Percentiles rank a stretch among this genome's conserved stretches.
Conservation (phyloP, 176 grass and related monocot genomes). For the Paspalum notatum region DNA sequence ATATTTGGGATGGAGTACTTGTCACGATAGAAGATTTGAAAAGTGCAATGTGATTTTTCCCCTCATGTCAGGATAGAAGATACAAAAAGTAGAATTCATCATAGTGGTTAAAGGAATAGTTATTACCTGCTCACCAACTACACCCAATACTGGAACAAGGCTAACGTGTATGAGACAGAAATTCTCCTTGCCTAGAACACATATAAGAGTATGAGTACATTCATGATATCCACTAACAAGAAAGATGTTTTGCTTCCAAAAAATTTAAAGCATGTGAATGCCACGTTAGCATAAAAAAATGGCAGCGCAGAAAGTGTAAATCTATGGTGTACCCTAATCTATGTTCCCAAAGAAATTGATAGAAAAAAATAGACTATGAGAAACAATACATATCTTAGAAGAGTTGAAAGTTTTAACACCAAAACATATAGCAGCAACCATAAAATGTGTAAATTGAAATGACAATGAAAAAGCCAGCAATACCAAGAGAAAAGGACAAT, state of each 20-base stretch:
- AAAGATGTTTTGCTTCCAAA: not conserved
- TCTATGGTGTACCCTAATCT: conserved; percentile 18
- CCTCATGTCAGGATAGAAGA: not conserved
- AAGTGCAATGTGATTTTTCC: not conserved
- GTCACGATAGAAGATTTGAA: conserved; percentile 23
- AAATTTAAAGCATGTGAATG: not conserved
- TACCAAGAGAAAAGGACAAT: conserved; percentile 98
- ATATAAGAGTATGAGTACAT: conserved; percentile 24
- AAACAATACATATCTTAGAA: conserved; percentile 2
- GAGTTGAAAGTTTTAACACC: not conserved
- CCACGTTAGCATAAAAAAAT: conserved; percentile 19
- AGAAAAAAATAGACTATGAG: conserved; percentile 2
- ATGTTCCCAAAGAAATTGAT: conserved; percentile 21
- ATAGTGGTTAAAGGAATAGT: conserved; percentile 35
- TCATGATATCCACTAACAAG: conserved; percentile 7
- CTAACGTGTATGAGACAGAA: conserved; percentile 99
- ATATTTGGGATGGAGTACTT: not conserved
- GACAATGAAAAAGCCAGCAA: conserved; percentile 6
- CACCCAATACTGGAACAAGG: conserved; percentile 90
- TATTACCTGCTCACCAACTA: conserved; percentile 97
- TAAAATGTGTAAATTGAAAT: conserved; percentile 9
- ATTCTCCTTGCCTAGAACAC: conserved; percentile 84
- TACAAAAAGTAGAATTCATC: conserved; percentile 5
- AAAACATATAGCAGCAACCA: conserved; percentile 12
- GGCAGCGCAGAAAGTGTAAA: not conserved